Percentiles rank a stretch among this genome's conserved stretches.
phyloP scores from a whole-genome alignment of 257 asterid genomes.

The Capsicum rhomboideum region DNA sequence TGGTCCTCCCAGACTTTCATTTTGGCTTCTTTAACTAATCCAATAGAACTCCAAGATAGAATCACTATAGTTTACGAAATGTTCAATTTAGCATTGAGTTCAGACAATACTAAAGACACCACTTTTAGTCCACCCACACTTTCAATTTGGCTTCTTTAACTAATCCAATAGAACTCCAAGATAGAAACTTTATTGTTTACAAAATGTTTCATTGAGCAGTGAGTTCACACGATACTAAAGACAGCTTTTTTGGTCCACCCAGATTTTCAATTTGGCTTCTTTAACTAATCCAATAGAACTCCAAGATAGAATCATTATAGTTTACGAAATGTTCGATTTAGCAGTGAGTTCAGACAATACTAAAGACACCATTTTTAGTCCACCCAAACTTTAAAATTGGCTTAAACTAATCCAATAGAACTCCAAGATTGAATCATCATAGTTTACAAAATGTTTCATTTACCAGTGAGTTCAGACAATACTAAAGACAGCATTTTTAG shows the following conservation, averaged over 20 bases:
- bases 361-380: background rate
- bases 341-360: background rate
- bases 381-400: slow-evolving; percentile 4
- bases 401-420: background rate
- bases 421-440: background rate
- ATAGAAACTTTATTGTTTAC: too few relatives aligned
- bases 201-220: too few relatives aligned
- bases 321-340: background rate
- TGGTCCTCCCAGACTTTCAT: too few relatives aligned
- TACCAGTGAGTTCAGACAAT: background rate
- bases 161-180: background rate
- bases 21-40: too few relatives aligned
- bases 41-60: background rate
- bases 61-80: too few relatives aligned
- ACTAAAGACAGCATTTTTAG: background rate
- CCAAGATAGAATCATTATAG: background rate
- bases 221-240: background rate
- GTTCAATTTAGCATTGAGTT: too few relatives aligned
- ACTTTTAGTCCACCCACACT: background rate
- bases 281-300: background rate
- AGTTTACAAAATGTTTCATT: background rate
- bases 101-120: too few relatives aligned
- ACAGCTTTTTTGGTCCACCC: background rate
- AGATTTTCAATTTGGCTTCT: slow-evolving; percentile 1
- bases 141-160: background rate